Evolutionary conservation across 176 grass and related monocot genomes (phyloP).

Genomic region (Calamus simplicifolius): DNA sequence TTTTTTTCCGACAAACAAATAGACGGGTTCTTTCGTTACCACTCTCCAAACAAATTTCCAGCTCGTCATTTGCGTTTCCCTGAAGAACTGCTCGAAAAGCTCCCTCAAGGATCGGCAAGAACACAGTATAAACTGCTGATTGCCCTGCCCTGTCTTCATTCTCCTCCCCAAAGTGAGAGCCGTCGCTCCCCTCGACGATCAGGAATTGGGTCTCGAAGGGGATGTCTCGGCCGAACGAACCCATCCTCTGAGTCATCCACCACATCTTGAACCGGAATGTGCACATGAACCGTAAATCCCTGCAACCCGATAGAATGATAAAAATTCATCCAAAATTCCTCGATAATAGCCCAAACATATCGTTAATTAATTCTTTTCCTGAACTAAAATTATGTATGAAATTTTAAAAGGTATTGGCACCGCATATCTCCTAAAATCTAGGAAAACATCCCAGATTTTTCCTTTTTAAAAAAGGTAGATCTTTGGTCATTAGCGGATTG

Average conservation of each 20-base stretch:
- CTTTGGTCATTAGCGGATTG: too few species aligned
- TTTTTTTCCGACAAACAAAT: not conserved
- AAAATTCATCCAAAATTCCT: not conserved
- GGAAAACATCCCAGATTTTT: too few species aligned
- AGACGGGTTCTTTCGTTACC: conserved; percentile 13
- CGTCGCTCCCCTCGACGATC: conserved; percentile 36
- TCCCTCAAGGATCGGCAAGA: conserved; percentile 71
- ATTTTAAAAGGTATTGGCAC: too few species aligned
- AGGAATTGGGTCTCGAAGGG: conserved; percentile 77
- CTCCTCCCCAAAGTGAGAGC: not conserved
- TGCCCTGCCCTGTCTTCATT: conserved; percentile 14
- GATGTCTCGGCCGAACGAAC: conserved; percentile 44
- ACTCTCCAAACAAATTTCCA: conserved; percentile 81
- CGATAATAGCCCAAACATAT: not conserved
- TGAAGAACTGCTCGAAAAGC: conserved; percentile 68
- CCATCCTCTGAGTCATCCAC: conserved; percentile 96
- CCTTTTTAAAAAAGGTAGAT: too few species aligned
- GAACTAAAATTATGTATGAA: too few species aligned
- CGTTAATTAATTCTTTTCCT: too few species aligned
- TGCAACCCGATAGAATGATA: conserved; percentile 17
- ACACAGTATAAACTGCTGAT: conserved; percentile 46
- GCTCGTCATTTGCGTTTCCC: conserved; percentile 58
- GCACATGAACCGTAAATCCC: conserved; percentile 62
- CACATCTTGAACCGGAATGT: conserved; percentile 85
- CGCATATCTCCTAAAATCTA: too few species aligned